phyloP scores from a whole-genome alignment of 345 rosid genomes.

The Eucalyptus albens region DNA sequence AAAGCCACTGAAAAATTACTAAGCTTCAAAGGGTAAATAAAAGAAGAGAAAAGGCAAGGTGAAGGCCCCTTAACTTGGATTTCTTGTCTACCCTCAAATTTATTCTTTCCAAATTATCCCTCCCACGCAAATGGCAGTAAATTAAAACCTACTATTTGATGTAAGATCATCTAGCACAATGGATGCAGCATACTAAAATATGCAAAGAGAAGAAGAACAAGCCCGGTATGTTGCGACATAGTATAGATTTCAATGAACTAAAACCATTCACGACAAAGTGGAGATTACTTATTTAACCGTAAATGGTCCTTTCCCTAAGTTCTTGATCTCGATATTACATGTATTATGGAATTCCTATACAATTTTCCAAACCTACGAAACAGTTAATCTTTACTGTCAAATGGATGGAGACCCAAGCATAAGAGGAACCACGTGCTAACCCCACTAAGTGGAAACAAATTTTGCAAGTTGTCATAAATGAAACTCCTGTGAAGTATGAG shows the following conservation, averaged over 20 bases:
- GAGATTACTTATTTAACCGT: background rate
- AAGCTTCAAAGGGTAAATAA: background rate
- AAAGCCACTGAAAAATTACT: background rate
- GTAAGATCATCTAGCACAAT: background rate
- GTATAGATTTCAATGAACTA: background rate
- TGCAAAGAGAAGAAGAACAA: background rate
- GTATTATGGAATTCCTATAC: background rate
- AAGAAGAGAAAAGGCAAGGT: background rate
- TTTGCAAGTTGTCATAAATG: background rate
- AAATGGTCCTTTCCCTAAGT: background rate
- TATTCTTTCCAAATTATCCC: background rate
- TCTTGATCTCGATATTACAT: background rate
- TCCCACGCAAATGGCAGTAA: background rate
- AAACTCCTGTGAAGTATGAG: background rate
- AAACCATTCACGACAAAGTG: background rate
- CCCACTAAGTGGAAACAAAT: background rate
- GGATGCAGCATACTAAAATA: background rate
- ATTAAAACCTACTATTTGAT: background rate
- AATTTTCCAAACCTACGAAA: background rate
- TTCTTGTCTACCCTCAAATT: background rate
- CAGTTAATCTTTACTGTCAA: background rate
- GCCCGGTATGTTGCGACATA: background rate
- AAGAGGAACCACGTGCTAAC: background rate
- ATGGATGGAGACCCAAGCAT: background rate
- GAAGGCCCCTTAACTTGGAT: background rate